Conservation (phyloP, 768 basidiomycete species). For the Russula foetens region DNA sequence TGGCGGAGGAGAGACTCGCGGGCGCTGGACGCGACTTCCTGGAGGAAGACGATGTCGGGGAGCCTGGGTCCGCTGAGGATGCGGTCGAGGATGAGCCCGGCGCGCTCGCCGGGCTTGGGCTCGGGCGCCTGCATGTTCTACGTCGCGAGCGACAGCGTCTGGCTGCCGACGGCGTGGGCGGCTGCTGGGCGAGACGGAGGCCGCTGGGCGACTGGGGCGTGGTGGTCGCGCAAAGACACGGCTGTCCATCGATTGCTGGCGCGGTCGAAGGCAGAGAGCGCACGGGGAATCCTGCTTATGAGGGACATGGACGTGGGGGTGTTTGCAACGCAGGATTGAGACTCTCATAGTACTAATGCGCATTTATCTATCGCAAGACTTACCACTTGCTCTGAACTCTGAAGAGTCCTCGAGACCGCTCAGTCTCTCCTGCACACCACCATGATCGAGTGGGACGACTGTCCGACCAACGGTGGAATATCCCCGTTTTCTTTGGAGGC, state of each 20-base stretch:
- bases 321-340: no score
- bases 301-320: no score
- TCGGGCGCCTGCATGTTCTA: no score
- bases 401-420: not conserved
- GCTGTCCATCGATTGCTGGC: not conserved
- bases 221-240: no score
- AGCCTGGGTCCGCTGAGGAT: not conserved
- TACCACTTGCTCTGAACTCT: not conserved
- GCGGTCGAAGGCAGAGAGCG: not conserved
- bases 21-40: not conserved
- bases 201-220: not conserved
- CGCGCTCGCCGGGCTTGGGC: conserved; percentile 25
- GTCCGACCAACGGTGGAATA: not conserved
- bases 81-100: conserved; percentile 26
- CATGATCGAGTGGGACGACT: not conserved
- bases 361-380: no score
- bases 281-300: no score
- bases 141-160: no score
- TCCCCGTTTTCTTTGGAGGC: not conserved
- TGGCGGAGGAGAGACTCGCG: not conserved
- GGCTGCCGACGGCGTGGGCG: no score
- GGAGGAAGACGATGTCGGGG: not conserved
- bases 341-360: no score
- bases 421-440: not conserved
- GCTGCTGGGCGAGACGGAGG: no score